A percentile compares a stretch with the other conserved stretches of the same genome.
phyloP scores from a whole-genome alignment of 768 basidiomycete species.

The Auriscalpium vulgare region DNA sequence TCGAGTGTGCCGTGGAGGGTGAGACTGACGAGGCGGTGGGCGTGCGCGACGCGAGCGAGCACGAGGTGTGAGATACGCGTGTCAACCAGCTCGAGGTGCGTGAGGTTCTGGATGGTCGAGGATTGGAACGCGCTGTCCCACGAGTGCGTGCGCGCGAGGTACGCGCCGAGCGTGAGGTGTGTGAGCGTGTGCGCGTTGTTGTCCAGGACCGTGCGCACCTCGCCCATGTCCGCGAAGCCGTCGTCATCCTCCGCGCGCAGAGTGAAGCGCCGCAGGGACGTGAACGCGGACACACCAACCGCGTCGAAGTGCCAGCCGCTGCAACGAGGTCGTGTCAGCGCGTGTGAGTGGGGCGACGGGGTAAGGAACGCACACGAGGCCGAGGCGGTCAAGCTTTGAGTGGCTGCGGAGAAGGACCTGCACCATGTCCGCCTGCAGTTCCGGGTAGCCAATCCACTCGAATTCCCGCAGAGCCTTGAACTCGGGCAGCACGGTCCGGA shows the following conservation, averaged over 20 bases:
- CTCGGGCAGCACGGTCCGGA: slow-evolving; percentile 53
- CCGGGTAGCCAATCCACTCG: slow-evolving; percentile 75
- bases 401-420: slow-evolving; percentile 48
- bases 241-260: slow-evolving; percentile 65
- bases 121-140: slow-evolving; percentile 63
- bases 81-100: slow-evolving; percentile 63
- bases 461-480: slow-evolving; percentile 55
- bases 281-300: slow-evolving; percentile 57
- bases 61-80: slow-evolving; percentile 60
- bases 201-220: slow-evolving; percentile 57
- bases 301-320: slow-evolving; percentile 73
- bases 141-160: slow-evolving; percentile 52
- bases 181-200: slow-evolving; percentile 47
- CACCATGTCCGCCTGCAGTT: slow-evolving; percentile 61
- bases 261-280: slow-evolving; percentile 53
- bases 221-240: slow-evolving; percentile 62
- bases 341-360: neutral
- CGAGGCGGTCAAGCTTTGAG: slow-evolving; percentile 44
- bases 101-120: slow-evolving; percentile 55
- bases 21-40: slow-evolving; percentile 50
- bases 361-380: slow-evolving; percentile 40
- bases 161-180: slow-evolving; percentile 64
- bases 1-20: slow-evolving; percentile 63
- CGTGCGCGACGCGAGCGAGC: slow-evolving; percentile 54
- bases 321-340: neutral